Base-by-base conservation (phyloP, 2,329 filamentous ascomycete species). In the Ascochyta viciae-villosae region DNA sequence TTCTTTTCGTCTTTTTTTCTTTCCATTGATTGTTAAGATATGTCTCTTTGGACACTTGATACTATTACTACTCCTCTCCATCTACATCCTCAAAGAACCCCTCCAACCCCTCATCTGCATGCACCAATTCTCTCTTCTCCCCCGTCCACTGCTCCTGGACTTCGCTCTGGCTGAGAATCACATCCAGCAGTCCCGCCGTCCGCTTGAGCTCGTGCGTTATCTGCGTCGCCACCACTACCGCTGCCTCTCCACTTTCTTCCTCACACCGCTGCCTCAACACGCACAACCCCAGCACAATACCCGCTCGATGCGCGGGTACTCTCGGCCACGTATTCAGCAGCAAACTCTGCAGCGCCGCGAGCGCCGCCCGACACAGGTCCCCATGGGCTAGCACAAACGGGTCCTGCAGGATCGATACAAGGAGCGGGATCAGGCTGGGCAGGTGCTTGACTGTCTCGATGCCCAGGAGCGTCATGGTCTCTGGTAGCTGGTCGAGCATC, bases 271-370 rank as follows among this genome's bases (percentile, higher is more conserved):
- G 34, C 77, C 78, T 81, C 27, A 74, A 70, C 5, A 77, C 50
- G 35, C 69, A 67, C 1, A 91, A 61, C 0, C 84, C 85, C 62
- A 83, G 84, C 41, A 92, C 72, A 6, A 94, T 76, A 56, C 89
- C 86, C 4, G 83, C 85, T 26, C 85, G 79, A 78, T 90, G 87
- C 27, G 78, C 76, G 46, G 78, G 75, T 5, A 96, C 77, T 4
- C 91, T 81, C 10, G 90, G 89, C 87, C 91, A 92, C 55, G 85
- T 86, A 56, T 83, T 87, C 12, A 82, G 63, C 10, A 96, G 76
- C 13, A 89, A 76, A 0, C 78, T 76, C 48, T 86, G 82, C 22
- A 91, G 65, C 1, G 86, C 81, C 16, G 78, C 71, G 3, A 82
- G 73, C 0, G 86, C 82, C 0, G 83, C 78, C 0, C 81, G 49